These are phyloP conservation scores for Plasmodium vinckei DNA, from an alignment of 169 alveolate species.

Conservation along the genomic window DNA sequence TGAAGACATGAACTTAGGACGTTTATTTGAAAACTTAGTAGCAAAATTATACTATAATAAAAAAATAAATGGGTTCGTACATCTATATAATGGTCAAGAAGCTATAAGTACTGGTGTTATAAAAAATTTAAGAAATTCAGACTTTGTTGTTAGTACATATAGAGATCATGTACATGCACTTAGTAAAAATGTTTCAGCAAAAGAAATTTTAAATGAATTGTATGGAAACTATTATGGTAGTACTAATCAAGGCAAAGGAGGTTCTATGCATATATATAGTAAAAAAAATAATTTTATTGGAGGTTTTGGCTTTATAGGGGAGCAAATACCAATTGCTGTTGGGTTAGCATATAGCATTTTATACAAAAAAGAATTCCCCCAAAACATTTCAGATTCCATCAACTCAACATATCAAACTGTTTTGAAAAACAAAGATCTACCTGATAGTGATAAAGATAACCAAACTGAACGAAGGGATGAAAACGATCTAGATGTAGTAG, in stretches of 20 bases:
- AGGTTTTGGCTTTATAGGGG: slow-evolving; percentile 93
- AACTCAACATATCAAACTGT: no score
- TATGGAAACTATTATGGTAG: slow-evolving; percentile 90
- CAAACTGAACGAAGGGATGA: not conserved
- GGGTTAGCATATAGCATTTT: slow-evolving; percentile 82
- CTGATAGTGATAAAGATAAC: no score
- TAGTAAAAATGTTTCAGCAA: slow-evolving; percentile 89
- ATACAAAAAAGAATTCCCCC: slow-evolving; percentile 67
- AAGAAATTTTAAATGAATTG: slow-evolving; percentile 89
- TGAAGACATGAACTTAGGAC: slow-evolving; percentile 87
- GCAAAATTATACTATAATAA: slow-evolving; percentile 89
- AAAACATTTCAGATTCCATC: not conserved
- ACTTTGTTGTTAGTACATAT: slow-evolving; percentile 89
- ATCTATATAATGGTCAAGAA: slow-evolving; percentile 91
- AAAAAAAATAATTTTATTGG: slow-evolving; percentile 88
- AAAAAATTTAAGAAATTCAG: slow-evolving; percentile 87
- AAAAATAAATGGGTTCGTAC: slow-evolving; percentile 90
- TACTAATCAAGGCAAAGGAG: slow-evolving; percentile 90
- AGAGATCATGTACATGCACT: slow-evolving; percentile 92
- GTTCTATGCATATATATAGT: slow-evolving; percentile 93
- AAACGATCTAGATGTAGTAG: slow-evolving; percentile 80
- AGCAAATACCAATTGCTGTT: slow-evolving; percentile 85
- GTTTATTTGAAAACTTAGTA: slow-evolving; percentile 89
- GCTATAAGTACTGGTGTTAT: slow-evolving; percentile 90
- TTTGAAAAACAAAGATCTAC: no score